Base-by-base conservation (phyloP, 768 basidiomycete species). In the Phaeolepiota aurea region DNA sequence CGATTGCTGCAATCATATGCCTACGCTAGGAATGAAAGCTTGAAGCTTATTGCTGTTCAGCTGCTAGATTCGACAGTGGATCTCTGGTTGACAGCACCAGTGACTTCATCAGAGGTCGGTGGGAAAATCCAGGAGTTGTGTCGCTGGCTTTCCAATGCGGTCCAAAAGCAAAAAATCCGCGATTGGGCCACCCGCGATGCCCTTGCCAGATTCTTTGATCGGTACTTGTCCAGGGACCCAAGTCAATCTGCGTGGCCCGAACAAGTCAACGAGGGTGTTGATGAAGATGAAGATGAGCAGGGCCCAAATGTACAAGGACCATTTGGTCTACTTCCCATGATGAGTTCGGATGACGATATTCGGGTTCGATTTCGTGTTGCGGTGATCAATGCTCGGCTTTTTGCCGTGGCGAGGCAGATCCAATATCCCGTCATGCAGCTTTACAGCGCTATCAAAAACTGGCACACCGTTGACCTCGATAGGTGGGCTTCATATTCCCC, bases 331-430 rank as follows among this genome's bases (percentile, higher is more conserved):
- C 65, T 88, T 22, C 74, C 76, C 9, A 54, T 55, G 19, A 49
- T 87, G 49, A 71, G 69, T 15, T 52, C 59, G n/a, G 87, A 98
- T 57, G 59, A 65, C 30, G 93, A 98, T 54, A 77, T 86, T 14
- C 77, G 91, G 21, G 84, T 96, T 34, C 79, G 94, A 12, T 85
- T 91, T 54, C 79, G 87, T 20, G 74, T 73, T 1, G 83, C 83
- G 1, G 62, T 69, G 11, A 58, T 74, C n/a, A 78, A 68, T 39
- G 72, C 79, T 20, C 66, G 66, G 5, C 54, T 87, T 18, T 79
- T 87, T 49, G 64, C 71, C 2, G 55, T 73, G 2, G 64, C 77
- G 13, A 64, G 66, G 34, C 50, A 51, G n/a, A 42, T 59, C 5
- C 51, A 52, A 13, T 41, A 48, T 12, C 48, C 61, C 19, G 57